Base-by-base conservation (phyloP, 2,329 filamentous ascomycete species). In the Alternaria sp. region DNA sequence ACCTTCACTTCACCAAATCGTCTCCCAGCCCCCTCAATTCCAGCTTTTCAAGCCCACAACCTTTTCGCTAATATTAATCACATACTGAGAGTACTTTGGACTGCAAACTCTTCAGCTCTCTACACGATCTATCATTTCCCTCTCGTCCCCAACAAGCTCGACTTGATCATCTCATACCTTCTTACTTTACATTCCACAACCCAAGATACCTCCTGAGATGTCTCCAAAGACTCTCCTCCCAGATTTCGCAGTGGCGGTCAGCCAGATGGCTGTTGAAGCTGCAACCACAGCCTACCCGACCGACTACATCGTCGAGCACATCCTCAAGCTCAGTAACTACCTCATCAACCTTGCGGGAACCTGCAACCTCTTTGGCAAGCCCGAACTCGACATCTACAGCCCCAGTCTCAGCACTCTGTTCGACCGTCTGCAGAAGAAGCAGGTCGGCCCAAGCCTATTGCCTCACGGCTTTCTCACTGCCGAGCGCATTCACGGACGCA, bases 361-460 rank as follows among this genome's bases (percentile, higher is more conserved):
- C 18, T 66, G 56, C 21, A 62, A 41, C 4, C 46, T 74, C 8
- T 65, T 73, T 20, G 65, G 64, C 21, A 57, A 45, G 6, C 20
- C 44, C 8, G 21, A n/a, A 5, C 26, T 37, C 4, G 61, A 73
- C 14, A 68, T 67, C 4, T 73, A 68, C 61, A 75, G 78, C 74
- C 59, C 80, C 60, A 64, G 70, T 43, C 61, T 80, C 20, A 58
- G 69, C 45, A 68, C 71, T 18, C 60, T 76, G 7, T 41, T 81
- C 66, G 20, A 73, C 55, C 69, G 76, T 51, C 72, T 85, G 72
- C 18, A 82, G 70, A 21, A 72, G 59, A 60, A 80, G 68, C 60
- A 69, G 8, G 55, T 66, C 30, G 49, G 46, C 8, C 74, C 71
- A 5, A 70, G 64, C 43, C 60, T 62, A 5, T 62, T 71, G 4